Evolutionary conservation across 2,329 filamentous ascomycete species (phyloP).

Genomic region (Phaeosphaeriaceae sp.): DNA sequence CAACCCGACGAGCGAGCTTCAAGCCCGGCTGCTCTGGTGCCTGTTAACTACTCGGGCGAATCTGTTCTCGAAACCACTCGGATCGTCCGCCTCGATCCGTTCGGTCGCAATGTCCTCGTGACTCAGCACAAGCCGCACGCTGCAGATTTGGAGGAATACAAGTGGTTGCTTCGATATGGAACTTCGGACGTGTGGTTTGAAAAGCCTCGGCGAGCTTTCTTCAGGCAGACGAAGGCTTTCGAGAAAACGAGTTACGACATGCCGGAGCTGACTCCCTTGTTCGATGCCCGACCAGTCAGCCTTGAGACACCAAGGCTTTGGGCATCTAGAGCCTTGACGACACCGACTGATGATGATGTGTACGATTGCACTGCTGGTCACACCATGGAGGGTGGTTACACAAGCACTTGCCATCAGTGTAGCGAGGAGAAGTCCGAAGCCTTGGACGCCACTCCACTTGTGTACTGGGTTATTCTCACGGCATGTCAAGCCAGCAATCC

Average conservation of each 20-base stretch:
- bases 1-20: slow-evolving; percentile 14
- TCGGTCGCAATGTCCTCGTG: slow-evolving; percentile 34
- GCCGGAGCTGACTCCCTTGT: slow-evolving; percentile 20
- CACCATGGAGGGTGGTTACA: slow-evolving; percentile 14
- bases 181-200: slow-evolving; percentile 40
- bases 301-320: slow-evolving; percentile 37
- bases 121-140: slow-evolving; percentile 28
- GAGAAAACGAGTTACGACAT: slow-evolving; percentile 11
- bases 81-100: slow-evolving; percentile 29
- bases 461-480: slow-evolving; percentile 37
- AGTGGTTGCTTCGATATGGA: slow-evolving; percentile 38
- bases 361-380: slow-evolving; percentile 32
- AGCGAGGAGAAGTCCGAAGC: slow-evolving; percentile 36
- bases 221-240: slow-evolving; percentile 17
- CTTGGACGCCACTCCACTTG: slow-evolving; percentile 27
- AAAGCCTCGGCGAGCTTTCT: slow-evolving; percentile 25
- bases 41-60: slow-evolving; percentile 28
- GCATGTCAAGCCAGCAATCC: slow-evolving; percentile 29
- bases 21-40: slow-evolving; percentile 27
- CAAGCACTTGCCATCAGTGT: slow-evolving; percentile 31
- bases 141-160: slow-evolving; percentile 37
- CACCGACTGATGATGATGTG: slow-evolving; percentile 39
- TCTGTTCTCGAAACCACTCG: slow-evolving; percentile 18
- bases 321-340: slow-evolving; percentile 38
- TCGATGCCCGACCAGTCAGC: slow-evolving; percentile 23